Base-by-base conservation (phyloP, 208 protist species). In the Trypanosomatidae sp. region DNA sequence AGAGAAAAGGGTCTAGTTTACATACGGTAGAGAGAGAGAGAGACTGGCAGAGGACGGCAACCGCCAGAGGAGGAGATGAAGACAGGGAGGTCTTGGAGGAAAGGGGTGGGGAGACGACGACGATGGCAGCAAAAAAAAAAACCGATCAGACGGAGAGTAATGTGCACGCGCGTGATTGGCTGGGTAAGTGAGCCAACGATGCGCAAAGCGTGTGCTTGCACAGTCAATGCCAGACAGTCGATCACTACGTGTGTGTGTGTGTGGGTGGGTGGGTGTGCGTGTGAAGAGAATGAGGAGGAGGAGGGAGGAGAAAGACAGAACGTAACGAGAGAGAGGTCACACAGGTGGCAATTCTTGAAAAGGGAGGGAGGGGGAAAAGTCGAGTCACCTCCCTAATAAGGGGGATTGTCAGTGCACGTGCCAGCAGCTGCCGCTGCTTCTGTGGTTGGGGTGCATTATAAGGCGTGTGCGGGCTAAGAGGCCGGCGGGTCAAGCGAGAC, bases 191-290 rank as follows among this genome's bases (percentile, higher is more conserved):
- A 17, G 46, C 46, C 46, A 17, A 49, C 9, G 15, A 33, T 36
- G 30, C 22, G n/a, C 8, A 9, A 28, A 22, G 28, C 3, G 25
- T 60, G 56, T 15, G 56, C 28, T 28, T 39, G 56, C 17, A 28
- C 25, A 55, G 50, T 25, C 6, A 55, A 55, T 12, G 22, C 7
- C 22, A 28, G 25, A 55, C 50, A 25, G 55, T 25, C 8, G 22
- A 66, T 49, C n/a, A n/a, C 13, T 70, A 12, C 41, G 46, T n/a
- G 33, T 71, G 36, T 47, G 50, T 70, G 50, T 71, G 66, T 59
- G 49, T 59, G 30, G 39, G 64, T 55, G 39, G n/a, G 44, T 36
- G 33, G 36, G 36, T 36, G 41, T 41, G 64, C 46, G 10, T 55
- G 50, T 12, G 22, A 55, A 39, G 36, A 39, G 36, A 39, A 39